phyloP scores from a whole-genome alignment of 139 green algal species.

The Chlamydomonas incerta region DNA sequence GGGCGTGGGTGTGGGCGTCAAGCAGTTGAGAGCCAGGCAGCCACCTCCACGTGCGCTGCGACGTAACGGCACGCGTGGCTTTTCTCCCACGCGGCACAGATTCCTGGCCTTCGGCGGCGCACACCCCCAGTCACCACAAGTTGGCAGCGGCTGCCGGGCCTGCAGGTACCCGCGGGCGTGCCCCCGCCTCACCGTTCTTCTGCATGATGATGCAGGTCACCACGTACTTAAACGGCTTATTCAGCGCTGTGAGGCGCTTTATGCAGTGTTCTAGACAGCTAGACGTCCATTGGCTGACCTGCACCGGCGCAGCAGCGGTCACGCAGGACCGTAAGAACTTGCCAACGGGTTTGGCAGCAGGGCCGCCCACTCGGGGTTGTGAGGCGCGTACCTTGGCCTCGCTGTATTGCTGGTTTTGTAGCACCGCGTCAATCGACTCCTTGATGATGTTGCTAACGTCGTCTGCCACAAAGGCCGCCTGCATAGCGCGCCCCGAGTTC shows the following conservation, averaged over 20 bases:
- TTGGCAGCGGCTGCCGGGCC: too few species aligned
- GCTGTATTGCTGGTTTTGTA: conserved; percentile 82
- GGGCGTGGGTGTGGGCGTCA: too few species aligned
- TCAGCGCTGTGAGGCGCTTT: conserved; percentile 74
- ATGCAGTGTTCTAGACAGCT: conserved; percentile 79
- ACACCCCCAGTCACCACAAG: too few species aligned
- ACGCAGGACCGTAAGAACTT: too few species aligned
- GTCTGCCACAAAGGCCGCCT: conserved; percentile 85
- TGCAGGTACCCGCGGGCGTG: too few species aligned
- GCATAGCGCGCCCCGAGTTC: conserved; percentile 9
- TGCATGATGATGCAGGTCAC: conserved; percentile 86
- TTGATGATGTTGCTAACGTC: conserved; percentile 91
- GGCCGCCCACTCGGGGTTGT: too few species aligned
- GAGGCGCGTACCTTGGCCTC: conserved; percentile 74
- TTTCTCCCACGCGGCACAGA: too few species aligned
- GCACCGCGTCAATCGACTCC: conserved; percentile 77
- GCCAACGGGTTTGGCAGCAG: too few species aligned
- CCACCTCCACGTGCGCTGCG: too few species aligned
- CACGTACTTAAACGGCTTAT: conserved; percentile 90
- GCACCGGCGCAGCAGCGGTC: neutral
- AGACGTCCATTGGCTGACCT: conserved; percentile 84
- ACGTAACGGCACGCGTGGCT: too few species aligned
- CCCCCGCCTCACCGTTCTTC: conserved; percentile 71
- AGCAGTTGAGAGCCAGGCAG: too few species aligned
- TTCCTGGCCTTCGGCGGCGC: too few species aligned